Evolutionary conservation across 306 rosid species (phyloP).

Genomic region (Cucurbita pepo): DNA sequence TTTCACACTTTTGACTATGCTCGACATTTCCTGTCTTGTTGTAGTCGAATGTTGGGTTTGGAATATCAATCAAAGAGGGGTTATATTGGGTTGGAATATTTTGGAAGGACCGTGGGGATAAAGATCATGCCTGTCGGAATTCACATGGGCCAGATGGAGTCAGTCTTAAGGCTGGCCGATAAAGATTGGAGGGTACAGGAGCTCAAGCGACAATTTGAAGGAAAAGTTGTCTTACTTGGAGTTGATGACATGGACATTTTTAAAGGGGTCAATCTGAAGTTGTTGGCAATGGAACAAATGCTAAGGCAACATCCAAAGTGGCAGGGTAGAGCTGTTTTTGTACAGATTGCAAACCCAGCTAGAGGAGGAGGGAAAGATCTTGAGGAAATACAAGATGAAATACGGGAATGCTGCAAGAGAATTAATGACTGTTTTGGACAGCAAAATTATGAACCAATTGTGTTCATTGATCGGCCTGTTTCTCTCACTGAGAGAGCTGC

Average conservation of each 20-base stretch:
- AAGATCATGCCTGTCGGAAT: constrained; percentile 60
- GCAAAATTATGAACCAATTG: constrained; percentile 33
- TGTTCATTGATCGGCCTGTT: constrained; percentile 34
- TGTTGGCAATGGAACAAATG: constrained; percentile 53
- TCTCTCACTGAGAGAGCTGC: constrained; percentile 39
- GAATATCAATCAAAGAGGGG: constrained; percentile 63
- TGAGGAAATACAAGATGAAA: constrained; percentile 41
- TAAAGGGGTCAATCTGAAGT: constrained; percentile 43
- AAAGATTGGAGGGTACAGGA: constrained; percentile 43
- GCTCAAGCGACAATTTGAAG: constrained; percentile 32
- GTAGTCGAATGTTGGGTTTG: constrained; percentile 55
- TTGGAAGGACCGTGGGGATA: constrained; percentile 48
- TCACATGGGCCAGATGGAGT: constrained; percentile 57
- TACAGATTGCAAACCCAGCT: constrained; percentile 51
- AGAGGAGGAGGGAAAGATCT: constrained; percentile 49
- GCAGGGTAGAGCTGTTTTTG: constrained; percentile 38
- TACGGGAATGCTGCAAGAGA: constrained; percentile 23
- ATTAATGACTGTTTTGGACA: constrained; percentile 27
- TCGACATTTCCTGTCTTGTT: constrained; percentile 59
- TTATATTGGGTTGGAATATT: constrained; percentile 56
- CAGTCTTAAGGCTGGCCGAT: constrained; percentile 32
- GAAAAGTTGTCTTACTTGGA: constrained; percentile 39
- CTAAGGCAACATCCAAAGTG: constrained; percentile 39
- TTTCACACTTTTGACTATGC: constrained; percentile 66
- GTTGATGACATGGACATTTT: constrained; percentile 52